Percentiles rank a stretch among this genome's conserved stretches.
phyloP scores from a whole-genome alignment of 768 basidiomycete genomes.

The Neoboletus brunneissimus region DNA sequence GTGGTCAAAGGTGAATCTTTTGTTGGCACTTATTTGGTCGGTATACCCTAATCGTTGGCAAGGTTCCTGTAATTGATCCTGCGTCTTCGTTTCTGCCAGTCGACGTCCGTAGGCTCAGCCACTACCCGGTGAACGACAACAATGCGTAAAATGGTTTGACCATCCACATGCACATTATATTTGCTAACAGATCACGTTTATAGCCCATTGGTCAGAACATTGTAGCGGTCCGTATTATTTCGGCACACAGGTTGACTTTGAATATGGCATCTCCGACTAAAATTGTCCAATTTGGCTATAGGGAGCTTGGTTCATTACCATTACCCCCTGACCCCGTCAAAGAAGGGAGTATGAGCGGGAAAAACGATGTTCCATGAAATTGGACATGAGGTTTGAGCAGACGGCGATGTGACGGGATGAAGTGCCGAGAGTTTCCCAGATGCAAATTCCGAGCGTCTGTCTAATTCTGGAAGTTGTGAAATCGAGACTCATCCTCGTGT shows the following conservation, averaged over 20 bases:
- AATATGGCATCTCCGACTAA: background rate
- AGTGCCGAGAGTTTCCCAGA: background rate
- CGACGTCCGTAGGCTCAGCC: background rate
- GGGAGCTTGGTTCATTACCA: background rate
- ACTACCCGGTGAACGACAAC: background rate
- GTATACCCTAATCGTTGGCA: background rate
- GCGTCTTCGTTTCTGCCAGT: background rate
- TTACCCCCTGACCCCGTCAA: background rate
- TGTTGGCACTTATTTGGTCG: constrained; percentile 28
- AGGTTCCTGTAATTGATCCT: background rate
- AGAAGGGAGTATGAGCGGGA: background rate
- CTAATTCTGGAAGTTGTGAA: background rate
- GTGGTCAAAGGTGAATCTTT: constrained; percentile 17
- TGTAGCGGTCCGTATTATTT: background rate
- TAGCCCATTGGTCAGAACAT: too few relatives aligned
- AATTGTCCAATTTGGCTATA: background rate
- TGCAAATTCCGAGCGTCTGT: background rate
- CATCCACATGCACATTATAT: background rate
- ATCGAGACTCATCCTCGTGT: background rate
- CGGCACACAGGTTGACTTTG: background rate
- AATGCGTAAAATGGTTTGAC: background rate
- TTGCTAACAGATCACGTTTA: background rate
- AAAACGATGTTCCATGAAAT: background rate
- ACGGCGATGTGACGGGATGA: too few relatives aligned
- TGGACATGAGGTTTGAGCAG: too few relatives aligned